Evolutionary conservation across 345 rosid genomes (phyloP), one percentile per base, ranked within the genome.

Genomic region (Bruguiera sexangula): DNA sequence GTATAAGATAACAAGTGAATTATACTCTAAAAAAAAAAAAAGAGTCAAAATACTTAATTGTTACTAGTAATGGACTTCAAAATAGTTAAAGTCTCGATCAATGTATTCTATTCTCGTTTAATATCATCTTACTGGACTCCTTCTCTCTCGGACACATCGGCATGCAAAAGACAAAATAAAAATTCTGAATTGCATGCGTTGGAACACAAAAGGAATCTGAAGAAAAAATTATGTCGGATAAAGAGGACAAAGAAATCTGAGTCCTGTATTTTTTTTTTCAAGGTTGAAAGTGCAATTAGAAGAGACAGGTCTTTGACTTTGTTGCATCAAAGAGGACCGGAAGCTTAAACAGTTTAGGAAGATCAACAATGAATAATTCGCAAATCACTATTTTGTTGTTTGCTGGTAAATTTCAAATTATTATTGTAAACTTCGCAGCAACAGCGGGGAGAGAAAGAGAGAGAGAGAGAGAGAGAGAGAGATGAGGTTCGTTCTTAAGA

Each of bases 361-460:
- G 20, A 73, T 31, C 50, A 43, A 43, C 19, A 43, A 43, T 43
- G 15, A 43, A 43, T 13, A 70, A 79, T 68, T 62, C 36, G 46
- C 50, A 63, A 24, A 57, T 39, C 65, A 69, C 65, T 64, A 31
- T 19, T 61, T 78, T 39, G 81, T 30, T 76, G 71, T 78, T 79
- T 73, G 80, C 69, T 71, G 67, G 63, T 70, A 70, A 73, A 70
- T 48, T 67, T 1, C 2, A 52, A 60, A 30, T 39, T 60, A 3
- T 4, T 43, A 73, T 64, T 62, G 21, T 56, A 72, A 56, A 24
- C 30, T 6, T 34, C 8, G 61, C 21, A 13, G 54, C 48, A 15
- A 24, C 20, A 62, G 48, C 39, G 30, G 30, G 30, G 24, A 24
- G 1, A 31, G n/a, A 9, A 4, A 13, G 43, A 43, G 60, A 29